Evolutionary conservation across 208 protist genomes (phyloP).

Genomic region (Trypanosoma avium): DNA sequence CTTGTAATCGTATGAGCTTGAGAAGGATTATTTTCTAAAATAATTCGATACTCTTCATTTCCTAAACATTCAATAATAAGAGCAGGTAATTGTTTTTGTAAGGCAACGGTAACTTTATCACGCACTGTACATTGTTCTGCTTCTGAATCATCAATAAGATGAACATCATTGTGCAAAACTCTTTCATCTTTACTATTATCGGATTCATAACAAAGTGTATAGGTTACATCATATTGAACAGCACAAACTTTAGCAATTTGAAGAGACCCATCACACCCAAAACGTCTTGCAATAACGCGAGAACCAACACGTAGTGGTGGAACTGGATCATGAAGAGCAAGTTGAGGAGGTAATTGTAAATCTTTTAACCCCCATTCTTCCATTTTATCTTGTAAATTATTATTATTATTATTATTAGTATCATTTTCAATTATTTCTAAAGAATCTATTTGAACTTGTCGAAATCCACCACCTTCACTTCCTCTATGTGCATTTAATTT

Average conservation of each 20-base stretch:
- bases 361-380: constrained; percentile 39
- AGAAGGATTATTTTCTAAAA: constrained; percentile 96
- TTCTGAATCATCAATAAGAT: constrained; percentile 40
- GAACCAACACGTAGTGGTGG: constrained; percentile 55
- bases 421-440: too few species aligned
- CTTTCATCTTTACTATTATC: constrained; percentile 52
- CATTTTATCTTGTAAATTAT: constrained; percentile 14
- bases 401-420: neutral
- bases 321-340: constrained; percentile 41
- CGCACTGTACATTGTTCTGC: constrained; percentile 59
- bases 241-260: constrained; percentile 49
- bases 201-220: constrained; percentile 52
- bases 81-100: constrained; percentile 44
- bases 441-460: constrained; percentile 1
- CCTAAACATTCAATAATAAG: constrained; percentile 59
- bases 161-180: constrained; percentile 72
- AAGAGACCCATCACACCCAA: constrained; percentile 38
- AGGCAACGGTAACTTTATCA: constrained; percentile 53
- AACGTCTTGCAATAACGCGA: constrained; percentile 52
- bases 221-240: constrained; percentile 55
- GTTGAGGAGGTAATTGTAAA: constrained; percentile 44
- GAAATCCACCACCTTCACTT: neutral
- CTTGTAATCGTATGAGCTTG: constrained; percentile 91
- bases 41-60: constrained; percentile 49
- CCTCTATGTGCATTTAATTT: neutral